Evolutionary conservation across 768 basidiomycete genomes (phyloP), one percentile per base, ranked within the genome.

Genomic region (Wakefieldia striispora): DNA sequence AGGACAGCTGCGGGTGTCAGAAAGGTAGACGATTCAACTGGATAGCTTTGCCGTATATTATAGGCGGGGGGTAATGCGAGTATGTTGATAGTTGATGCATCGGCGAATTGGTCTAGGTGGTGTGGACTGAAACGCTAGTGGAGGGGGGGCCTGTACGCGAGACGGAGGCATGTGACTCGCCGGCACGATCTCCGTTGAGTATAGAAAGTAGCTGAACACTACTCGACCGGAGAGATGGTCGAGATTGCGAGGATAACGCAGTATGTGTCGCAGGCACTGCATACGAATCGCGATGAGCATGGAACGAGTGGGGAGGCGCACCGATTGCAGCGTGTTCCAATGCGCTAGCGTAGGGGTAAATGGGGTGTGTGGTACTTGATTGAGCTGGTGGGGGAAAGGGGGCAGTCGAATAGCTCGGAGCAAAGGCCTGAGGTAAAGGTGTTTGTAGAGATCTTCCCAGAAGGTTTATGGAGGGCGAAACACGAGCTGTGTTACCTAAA

Each of bases 131-230:
- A 47, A 49, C 45, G 31, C 37, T 54, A 24, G 43, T 40, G 13
- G 56, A 43, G 11, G 53, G 48, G 26, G 42, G 48, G 16, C 49
- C 45, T 8, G 50, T 34, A 31, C 46, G 55, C 26, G 55, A 45
- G 45, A 26, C 38, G 27, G 55, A 37, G 36, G 50, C 21, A 47
- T 50, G 46, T 12, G 44, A 4, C 23, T 48, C 49, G 26, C 41
- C 57, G 44, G 39, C 51, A 26, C 53, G 59, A 43, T 59, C 62
- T 41, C 62, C 62, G 36, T 71, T 71, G 21, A 72, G 62, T 46
- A 72, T 69, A 23, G 70, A 72, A 47, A 70, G 61, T 33, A 72
- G 34, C 53, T 71, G 66, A 13, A 50, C 56, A 38, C 60, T 64
- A 50, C 63, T 60, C 40, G 63, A 53, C 6, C 57, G 51, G 11